Conservation (phyloP, 179 eudicot genomes). For the Corrigiola litoralis region DNA sequence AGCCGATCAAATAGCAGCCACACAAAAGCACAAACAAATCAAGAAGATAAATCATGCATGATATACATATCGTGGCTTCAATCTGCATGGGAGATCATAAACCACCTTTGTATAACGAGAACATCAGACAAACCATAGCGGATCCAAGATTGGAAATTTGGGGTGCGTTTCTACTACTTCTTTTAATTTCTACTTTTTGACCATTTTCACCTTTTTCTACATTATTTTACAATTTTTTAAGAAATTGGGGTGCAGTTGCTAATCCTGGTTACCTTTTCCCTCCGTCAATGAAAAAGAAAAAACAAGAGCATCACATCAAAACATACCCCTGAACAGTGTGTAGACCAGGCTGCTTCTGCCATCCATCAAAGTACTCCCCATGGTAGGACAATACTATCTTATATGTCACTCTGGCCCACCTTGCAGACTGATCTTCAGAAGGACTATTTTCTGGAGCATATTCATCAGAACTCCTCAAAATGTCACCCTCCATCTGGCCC, state of each 20-base stretch:
- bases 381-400: constrained; percentile 77
- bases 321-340: constrained; percentile 89
- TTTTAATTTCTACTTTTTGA: no score
- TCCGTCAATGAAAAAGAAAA: neutral
- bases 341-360: constrained; percentile 97
- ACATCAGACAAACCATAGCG: no score
- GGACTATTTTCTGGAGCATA: constrained; percentile 28
- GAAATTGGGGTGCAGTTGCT: no score
- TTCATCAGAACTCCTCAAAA: constrained; percentile 29
- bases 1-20: neutral
- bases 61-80: neutral
- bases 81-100: neutral
- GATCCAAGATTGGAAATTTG: no score
- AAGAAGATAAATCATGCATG: neutral
- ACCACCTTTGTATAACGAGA: no score
- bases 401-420: constrained; percentile 82
- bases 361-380: constrained; percentile 88
- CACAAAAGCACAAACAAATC: no score
- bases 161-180: no score
- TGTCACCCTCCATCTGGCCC: constrained; percentile 29
- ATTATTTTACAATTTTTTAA: no score
- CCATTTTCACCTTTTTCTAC: no score
- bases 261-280: no score
- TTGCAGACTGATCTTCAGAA: constrained; percentile 47
- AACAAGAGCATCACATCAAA: neutral